phyloP scores from a whole-genome alignment of 192 early-diverging fungal genomes.

The Chytriomyces confervae region DNA sequence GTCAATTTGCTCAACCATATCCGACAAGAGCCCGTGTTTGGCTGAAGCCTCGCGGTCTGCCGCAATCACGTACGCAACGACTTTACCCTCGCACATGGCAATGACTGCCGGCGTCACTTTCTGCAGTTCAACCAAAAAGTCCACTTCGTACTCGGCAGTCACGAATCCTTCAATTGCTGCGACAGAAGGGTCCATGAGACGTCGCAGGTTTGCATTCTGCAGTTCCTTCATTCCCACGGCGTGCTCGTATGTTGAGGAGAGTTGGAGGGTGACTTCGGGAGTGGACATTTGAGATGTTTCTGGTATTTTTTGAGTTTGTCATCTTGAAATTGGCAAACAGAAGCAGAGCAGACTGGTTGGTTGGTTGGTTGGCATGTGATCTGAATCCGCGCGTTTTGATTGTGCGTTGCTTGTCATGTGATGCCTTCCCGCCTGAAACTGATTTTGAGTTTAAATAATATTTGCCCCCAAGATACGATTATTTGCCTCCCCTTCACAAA shows the following conservation, averaged over 20 bases:
- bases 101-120: slow-evolving; percentile 33
- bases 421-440: too few relatives aligned
- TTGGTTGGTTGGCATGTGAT: too few relatives aligned
- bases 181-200: background rate
- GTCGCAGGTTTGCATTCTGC: slow-evolving; percentile 27
- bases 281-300: background rate
- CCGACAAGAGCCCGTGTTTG: slow-evolving; percentile 24
- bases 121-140: slow-evolving; percentile 37
- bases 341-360: too few relatives aligned
- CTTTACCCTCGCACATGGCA: slow-evolving; percentile 11
- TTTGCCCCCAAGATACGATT: too few relatives aligned
- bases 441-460: too few relatives aligned
- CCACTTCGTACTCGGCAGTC: slow-evolving; percentile 38
- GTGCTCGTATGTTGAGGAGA: slow-evolving; percentile 18
- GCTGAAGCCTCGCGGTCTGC: slow-evolving; percentile 6
- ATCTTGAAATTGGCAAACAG: too few relatives aligned
- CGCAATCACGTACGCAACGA: slow-evolving; percentile 40
- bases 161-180: slow-evolving; percentile 36
- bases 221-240: slow-evolving; percentile 15
- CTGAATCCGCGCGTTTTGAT: too few relatives aligned
- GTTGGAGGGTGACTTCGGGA: slow-evolving; percentile 1
- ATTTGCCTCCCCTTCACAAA: too few relatives aligned
- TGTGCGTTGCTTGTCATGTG: too few relatives aligned
- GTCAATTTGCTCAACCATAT: slow-evolving; percentile 28
- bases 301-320: too few relatives aligned